Conservation (phyloP, 2,329 filamentous ascomycete species). For the Botrytis porri region DNA sequence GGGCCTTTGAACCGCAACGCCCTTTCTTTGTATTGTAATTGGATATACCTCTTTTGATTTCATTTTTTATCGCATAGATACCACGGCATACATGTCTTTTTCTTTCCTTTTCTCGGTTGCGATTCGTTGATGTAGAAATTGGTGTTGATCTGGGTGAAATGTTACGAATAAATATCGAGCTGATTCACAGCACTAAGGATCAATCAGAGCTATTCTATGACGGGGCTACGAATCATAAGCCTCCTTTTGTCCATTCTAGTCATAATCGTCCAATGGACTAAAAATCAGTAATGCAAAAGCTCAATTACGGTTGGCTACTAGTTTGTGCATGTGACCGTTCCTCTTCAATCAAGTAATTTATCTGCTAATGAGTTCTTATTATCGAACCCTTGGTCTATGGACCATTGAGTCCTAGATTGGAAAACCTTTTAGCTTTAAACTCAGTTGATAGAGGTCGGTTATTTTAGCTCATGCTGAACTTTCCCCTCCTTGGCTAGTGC, state of each 20-base stretch:
- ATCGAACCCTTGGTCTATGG: background rate
- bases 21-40: constrained; percentile 11
- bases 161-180: background rate
- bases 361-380: background rate
- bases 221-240: background rate
- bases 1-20: background rate
- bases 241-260: background rate
- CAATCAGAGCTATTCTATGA: background rate
- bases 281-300: background rate
- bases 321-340: background rate
- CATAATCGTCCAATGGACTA: background rate
- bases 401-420: background rate
- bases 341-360: background rate
- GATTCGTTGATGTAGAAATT: background rate
- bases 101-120: constrained; percentile 9
- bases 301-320: background rate
- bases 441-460: background rate
- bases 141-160: background rate
- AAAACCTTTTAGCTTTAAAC: background rate
- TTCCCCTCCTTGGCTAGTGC: background rate
- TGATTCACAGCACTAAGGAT: background rate
- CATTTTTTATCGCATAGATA: constrained; percentile 31
- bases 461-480: background rate
- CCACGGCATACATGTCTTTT: constrained; percentile 27
- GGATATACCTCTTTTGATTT: constrained; percentile 21